phyloP scores from a whole-genome alignment of 1,284 basidiomycete genomes.

The Butyriboletus appendiculatus region DNA sequence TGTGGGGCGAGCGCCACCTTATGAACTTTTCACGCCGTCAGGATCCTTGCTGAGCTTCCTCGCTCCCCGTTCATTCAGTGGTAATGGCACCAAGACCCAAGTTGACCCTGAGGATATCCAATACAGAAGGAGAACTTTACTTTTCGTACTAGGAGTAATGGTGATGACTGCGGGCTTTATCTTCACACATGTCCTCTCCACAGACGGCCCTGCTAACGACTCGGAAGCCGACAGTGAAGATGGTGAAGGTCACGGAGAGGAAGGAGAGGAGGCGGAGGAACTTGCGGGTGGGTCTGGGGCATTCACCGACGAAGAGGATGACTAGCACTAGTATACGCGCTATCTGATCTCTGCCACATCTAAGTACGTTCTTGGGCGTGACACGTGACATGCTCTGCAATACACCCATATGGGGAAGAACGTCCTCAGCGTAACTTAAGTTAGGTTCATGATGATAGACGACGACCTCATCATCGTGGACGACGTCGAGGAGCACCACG shows the following conservation, averaged over 20 bases:
- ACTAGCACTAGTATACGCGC: conserved; percentile 14
- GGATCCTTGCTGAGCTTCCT: conserved; percentile 25
- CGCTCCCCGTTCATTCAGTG: conserved; percentile 15
- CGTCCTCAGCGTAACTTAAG: not conserved
- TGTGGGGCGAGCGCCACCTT: conserved; percentile 29
- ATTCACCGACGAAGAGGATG: conserved; percentile 11
- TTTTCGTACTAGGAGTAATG: conserved; percentile 36
- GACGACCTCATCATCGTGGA: conserved; percentile 69
- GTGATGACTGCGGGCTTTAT: conserved; percentile 6
- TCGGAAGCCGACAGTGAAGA: not conserved
- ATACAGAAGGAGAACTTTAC: conserved; percentile 37
- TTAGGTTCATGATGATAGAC: conserved; percentile 45
- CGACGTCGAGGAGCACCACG: conserved; percentile 46
- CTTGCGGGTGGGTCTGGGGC: conserved; percentile 5
- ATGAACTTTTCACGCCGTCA: conserved; percentile 12
- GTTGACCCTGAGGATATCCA: conserved; percentile 35
- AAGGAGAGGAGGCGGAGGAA: conserved; percentile 17
- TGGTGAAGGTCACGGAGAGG: conserved; percentile 6
- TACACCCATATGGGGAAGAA: conserved; percentile 1
- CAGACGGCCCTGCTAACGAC: not conserved
- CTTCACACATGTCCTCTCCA: not conserved
- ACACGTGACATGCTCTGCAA: conserved; percentile 15
- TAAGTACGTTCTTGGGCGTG: conserved; percentile 5
- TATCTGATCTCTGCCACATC: not conserved
- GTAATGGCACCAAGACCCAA: not conserved